A percentile compares a stretch with the other conserved stretches of the same genome.
These are phyloP conservation scores for Penicillium sp. DNA, from an alignment of 2,329 filamentous ascomycete species.

Conservation along the genomic window DNA sequence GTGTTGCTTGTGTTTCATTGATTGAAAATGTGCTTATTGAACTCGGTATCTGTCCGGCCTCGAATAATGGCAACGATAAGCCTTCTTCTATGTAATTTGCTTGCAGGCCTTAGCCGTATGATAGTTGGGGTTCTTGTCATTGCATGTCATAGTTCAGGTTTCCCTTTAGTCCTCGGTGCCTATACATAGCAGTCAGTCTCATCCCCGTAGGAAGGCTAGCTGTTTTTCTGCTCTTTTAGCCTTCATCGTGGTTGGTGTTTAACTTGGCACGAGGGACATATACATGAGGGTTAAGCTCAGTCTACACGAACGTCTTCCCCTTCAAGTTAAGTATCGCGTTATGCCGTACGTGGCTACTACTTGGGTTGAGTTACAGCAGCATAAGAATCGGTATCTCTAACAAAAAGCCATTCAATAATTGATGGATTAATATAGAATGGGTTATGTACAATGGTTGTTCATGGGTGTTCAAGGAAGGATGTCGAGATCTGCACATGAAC, in stretches of 20 bases:
- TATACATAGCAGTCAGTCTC: neutral
- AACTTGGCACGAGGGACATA: neutral
- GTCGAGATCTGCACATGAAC: neutral
- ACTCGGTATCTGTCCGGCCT: slow-evolving; percentile 17
- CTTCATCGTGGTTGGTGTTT: neutral
- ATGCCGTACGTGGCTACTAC: neutral
- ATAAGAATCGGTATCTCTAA: neutral
- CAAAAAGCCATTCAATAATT: neutral
- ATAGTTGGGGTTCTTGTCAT: neutral
- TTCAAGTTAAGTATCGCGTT: neutral
- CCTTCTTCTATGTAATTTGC: neutral
- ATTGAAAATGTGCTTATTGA: slow-evolving; percentile 12
- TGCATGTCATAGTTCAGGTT: neutral
- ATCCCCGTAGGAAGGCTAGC: neutral
- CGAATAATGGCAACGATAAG: neutral
- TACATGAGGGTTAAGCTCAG: neutral
- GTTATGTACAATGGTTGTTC: slow-evolving; percentile 1
- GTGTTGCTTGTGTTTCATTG: slow-evolving; percentile 18
- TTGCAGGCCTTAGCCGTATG: neutral
- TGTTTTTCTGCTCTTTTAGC: neutral
- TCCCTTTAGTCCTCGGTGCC: neutral
- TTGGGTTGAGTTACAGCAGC: neutral
- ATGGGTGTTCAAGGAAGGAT: neutral
- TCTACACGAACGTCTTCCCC: neutral
- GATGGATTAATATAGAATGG: neutral